Base-by-base conservation (phyloP, 441 rosid genomes). In the Populus hybrid region DNA sequence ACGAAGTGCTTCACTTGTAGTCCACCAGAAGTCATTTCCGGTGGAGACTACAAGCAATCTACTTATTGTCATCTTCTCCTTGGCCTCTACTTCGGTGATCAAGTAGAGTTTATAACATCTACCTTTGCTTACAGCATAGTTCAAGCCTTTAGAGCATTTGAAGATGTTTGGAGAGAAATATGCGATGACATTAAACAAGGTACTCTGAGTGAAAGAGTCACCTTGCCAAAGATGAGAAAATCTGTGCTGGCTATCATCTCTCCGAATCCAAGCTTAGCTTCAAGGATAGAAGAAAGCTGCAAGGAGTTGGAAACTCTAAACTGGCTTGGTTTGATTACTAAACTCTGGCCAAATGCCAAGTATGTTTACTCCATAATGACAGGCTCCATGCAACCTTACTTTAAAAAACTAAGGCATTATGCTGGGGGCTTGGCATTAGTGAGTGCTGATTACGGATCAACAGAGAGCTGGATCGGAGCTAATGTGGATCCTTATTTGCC, bases 391-490 rank as follows among this genome's bases (percentile, higher is more conserved):
- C 87, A 85, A 63, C 92, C 86, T 1, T 94, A 94, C 82, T 53
- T 87, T 81, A 90, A 81, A 50, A 92, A 85, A 80, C 76, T 94
- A 21, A 90, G 92, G 84, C 93, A 89, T 75, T 90, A 94, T 36
- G 87, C 86, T 18, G 90, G 94, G 1, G 85, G 72, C 14, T 81
- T 94, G 83, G 89, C 98, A 35, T 78, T 94, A 57, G 90, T 91
- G 50, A 86, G 94, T 71, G 98, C 89, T 36, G 98, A 94, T 73
- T 94, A 94, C 40, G 98, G 97, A 7, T 88, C 98, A 9, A 91
- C 96, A 0, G 98, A 94, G 86, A 89, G 98, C 72, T 94, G 97
- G 97, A 94, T 94, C 2, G 98, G 97, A 36, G 97, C 86, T 69
- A 94, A 94, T 76, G 85, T 91, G 82, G 98, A 92, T 80, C 96